These are phyloP conservation scores for Trichocomaceae sp. DNA, from an alignment of 2,329 filamentous ascomycete species.

Conservation along the genomic window DNA sequence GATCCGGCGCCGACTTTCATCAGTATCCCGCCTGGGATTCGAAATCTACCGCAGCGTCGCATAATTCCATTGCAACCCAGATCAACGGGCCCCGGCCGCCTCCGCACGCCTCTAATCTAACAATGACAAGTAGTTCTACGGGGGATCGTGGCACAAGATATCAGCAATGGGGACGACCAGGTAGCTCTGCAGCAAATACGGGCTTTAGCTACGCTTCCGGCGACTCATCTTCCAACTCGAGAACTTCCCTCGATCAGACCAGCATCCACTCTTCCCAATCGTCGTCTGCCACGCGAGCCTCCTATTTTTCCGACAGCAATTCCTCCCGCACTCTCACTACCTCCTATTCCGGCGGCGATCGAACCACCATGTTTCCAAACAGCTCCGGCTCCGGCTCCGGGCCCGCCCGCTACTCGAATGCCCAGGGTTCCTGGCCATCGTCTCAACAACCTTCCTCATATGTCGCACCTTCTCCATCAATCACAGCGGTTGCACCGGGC, in stretches of 20 bases:
- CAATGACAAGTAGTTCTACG: constrained; percentile 64
- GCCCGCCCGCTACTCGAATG: constrained; percentile 25
- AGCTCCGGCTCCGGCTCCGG: constrained; percentile 21
- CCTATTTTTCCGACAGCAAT: constrained; percentile 51
- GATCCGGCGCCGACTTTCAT: constrained; percentile 70
- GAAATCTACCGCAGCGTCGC: constrained; percentile 37
- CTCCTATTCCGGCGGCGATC: constrained; percentile 30
- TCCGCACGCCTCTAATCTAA: constrained; percentile 48
- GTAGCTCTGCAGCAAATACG: constrained; percentile 50
- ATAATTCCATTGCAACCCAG: constrained; percentile 45
- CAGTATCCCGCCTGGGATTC: constrained; percentile 75
- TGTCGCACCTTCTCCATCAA: constrained; percentile 18
- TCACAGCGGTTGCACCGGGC: constrained; percentile 28
- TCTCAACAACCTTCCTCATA: constrained; percentile 18
- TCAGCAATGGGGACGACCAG: constrained; percentile 67
- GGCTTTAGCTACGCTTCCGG: constrained; percentile 38
- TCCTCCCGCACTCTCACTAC: constrained; percentile 40
- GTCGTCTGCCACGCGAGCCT: constrained; percentile 50
- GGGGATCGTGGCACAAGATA: constrained; percentile 64
- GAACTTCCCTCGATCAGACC: constrained; percentile 57
- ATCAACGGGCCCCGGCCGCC: constrained; percentile 57
- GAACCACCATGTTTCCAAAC: constrained; percentile 22
- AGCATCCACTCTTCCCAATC: constrained; percentile 58
- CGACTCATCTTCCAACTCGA: constrained; percentile 48
- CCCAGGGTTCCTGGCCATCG: constrained; percentile 25